Base-by-base conservation (phyloP, 495 filamentous ascomycete genomes). In the Penicillium lagena region DNA sequence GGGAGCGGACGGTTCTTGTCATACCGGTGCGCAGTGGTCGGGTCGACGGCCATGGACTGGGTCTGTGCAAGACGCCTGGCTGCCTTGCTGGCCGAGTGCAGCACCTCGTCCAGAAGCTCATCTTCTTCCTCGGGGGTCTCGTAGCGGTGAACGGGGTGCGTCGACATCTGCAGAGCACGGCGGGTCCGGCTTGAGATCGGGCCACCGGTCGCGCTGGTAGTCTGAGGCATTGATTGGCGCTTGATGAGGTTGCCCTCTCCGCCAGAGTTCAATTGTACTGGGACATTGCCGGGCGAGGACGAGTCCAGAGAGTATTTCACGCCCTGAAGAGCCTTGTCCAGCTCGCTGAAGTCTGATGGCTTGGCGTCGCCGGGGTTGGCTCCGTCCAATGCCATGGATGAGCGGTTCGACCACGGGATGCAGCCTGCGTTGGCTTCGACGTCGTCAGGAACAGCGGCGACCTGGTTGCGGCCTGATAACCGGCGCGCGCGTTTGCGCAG, bases 51-150 rank as follows among this genome's bases (percentile, higher is more conserved):
- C 29, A 55, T 47, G 3, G 54, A 70, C 52, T 54, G 78, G 47
- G 43, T 70, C 37, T 66, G 67, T 28, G 78, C 78, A 15, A 85
- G 67, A 15, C 72, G 69, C 37, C 57, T 67, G 6, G 68, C 77
- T 34, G 80, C 80, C 47, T 69, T 77, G 50, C 76, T 75, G 37
- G 80, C 75, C 36, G 79, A 80, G 40, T 73, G 68, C 12, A 85
- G 61, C 15, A 74, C 91, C 64, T 97, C 93, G 55, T 95, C 89
- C 9, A 96, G 72, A 10, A 98, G 78, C 63, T 99, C 93, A 49
- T 97, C 93, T 55, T 97, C 89, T 63, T 99, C 93, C 57, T 96
- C 89, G 1, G 94, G 88, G 4, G 89, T 94, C 64, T 97, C 94
- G 58, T 96, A 95, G 39, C 78, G 78, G 54, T 91, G 86, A 39